Evolutionary conservation across 2,329 filamentous ascomycete species (phyloP), one percentile per base, ranked within the genome.

Genomic region (Colletotrichum melonis): DNA sequence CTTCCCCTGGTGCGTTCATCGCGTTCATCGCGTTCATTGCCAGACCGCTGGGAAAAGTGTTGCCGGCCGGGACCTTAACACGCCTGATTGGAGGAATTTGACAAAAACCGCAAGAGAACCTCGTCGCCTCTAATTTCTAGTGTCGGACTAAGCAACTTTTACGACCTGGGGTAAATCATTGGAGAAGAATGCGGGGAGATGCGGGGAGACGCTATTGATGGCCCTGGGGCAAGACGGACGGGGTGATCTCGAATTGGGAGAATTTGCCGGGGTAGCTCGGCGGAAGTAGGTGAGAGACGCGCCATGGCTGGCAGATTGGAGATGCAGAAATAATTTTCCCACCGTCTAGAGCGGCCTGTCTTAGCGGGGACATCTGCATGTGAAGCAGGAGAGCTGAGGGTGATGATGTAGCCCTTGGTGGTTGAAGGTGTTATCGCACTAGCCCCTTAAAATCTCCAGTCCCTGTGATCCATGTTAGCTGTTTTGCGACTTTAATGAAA

Each of bases 181-280:
- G 67, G 70, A 70, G 70, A 62, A 70, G 70, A 66, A 70, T 73
- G 70, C 67, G 70, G 70, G 67, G 70, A 49, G 67, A 65, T 70
- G 67, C 65, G 69, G 65, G 65, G 32, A 67, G 55, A 55, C 24
- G 54, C 58, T 63, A 22, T 62, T 24, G 57, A 63, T 56, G 52
- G 57, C 64, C 64, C 28, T 26, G 26, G 64, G 35, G 35, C 46
- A 52, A 22, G 60, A 14, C 49, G 49, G 49, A 28, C 28, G 22
- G 66, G 60, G 16, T 28, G 46, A 56, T 70, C 49, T 65, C 46
- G 55, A 73, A 35, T 22, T 65, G 56, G 70, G 14, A 12, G 24
- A 56, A 70, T 42, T 54, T 62, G 60, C 70, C 67, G 55, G 60
- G 55, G 42, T n/a, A 6, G 1, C 19, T 49, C 19, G 14, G 30